These are phyloP conservation scores for Salvia hispanica DNA, from an alignment of 257 asterid species.

Conservation along the genomic window DNA sequence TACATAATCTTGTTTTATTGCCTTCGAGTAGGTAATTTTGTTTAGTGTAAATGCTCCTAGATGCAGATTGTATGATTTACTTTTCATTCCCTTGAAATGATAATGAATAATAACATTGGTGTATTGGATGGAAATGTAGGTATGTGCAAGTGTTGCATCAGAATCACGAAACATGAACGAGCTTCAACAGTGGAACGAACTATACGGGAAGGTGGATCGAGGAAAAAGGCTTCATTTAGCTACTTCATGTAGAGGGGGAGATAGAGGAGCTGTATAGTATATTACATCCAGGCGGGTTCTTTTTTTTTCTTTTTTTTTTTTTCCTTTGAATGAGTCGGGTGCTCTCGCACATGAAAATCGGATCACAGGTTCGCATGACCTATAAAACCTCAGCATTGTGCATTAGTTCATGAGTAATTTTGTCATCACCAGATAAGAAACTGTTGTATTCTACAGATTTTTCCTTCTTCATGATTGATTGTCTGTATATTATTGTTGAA, in stretches of 20 bases:
- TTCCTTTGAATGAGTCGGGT: not conserved
- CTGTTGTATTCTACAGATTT: conserved; percentile 9
- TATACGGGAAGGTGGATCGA: conserved; percentile 88
- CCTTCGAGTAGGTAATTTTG: too few species aligned
- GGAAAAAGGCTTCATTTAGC: conserved; percentile 68
- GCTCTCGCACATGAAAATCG: conserved; percentile 16
- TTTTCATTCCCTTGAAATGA: too few species aligned
- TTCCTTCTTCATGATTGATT: not conserved
- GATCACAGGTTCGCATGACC: conserved; percentile 15
- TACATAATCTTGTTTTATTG: too few species aligned
- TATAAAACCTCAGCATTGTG: conserved; percentile 14
- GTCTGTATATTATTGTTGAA: conserved; percentile 26
- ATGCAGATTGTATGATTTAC: too few species aligned
- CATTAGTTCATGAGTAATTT: conserved; percentile 22
- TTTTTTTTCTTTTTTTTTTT: not conserved
- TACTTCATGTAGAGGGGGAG: conserved; percentile 59
- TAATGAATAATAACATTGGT: not conserved
- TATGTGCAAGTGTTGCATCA: conserved; percentile 71
- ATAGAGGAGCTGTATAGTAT: conserved; percentile 24
- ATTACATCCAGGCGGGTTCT: not conserved
- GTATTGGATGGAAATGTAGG: conserved; percentile 44
- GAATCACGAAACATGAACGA: conserved; percentile 75
- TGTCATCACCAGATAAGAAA: conserved; percentile 8
- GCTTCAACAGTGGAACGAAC: conserved; percentile 77
- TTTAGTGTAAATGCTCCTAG: not conserved